phyloP scores from a whole-genome alignment of 768 basidiomycete species.

The Termitomyces bulborhizus region DNA sequence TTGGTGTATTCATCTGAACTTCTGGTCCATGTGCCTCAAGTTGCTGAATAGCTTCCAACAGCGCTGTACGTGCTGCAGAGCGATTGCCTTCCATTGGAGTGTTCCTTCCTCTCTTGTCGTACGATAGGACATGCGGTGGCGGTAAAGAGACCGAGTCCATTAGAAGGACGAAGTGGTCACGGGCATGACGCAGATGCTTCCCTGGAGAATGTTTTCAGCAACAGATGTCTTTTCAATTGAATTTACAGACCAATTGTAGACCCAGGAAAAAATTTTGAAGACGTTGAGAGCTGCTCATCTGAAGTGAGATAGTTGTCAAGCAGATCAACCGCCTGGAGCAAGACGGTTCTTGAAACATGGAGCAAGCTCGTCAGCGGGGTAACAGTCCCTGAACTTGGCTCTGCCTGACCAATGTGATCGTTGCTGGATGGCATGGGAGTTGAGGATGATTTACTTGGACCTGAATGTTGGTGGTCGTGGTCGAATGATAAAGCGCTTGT shows the following conservation, averaged over 20 bases:
- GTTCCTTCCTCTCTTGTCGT: slow-evolving; percentile 71
- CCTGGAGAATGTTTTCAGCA: slow-evolving; percentile 34
- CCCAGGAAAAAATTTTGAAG: slow-evolving; percentile 76
- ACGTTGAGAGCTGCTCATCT: slow-evolving; percentile 62
- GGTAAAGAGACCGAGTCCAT: slow-evolving; percentile 44
- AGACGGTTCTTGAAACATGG: slow-evolving; percentile 58
- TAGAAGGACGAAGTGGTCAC: slow-evolving; percentile 75
- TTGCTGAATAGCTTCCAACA: slow-evolving; percentile 49
- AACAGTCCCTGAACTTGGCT: slow-evolving; percentile 11
- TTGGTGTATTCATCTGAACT: slow-evolving; percentile 44
- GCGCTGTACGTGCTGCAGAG: slow-evolving; percentile 48
- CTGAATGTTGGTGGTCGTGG: slow-evolving; percentile 79
- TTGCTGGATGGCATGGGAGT: slow-evolving; percentile 20
- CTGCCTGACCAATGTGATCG: slow-evolving; percentile 12
- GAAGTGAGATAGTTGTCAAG: slow-evolving; percentile 58
- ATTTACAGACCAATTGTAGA: slow-evolving; percentile 69
- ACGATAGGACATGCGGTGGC: slow-evolving; percentile 53
- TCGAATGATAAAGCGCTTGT: slow-evolving; percentile 34
- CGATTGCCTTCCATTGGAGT: slow-evolving; percentile 79
- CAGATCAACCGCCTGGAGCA: slow-evolving; percentile 70
- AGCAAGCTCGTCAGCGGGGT: slow-evolving; percentile 48
- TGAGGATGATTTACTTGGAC: slow-evolving; percentile 7
- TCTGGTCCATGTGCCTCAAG: slow-evolving; percentile 49
- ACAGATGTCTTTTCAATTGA: neutral
- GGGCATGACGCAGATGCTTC: slow-evolving; percentile 81